Evolutionary conservation across 148 eudicot genomes (phyloP), one percentile per base, ranked within the genome.

Genomic region (Dysphania ambrosioides): DNA sequence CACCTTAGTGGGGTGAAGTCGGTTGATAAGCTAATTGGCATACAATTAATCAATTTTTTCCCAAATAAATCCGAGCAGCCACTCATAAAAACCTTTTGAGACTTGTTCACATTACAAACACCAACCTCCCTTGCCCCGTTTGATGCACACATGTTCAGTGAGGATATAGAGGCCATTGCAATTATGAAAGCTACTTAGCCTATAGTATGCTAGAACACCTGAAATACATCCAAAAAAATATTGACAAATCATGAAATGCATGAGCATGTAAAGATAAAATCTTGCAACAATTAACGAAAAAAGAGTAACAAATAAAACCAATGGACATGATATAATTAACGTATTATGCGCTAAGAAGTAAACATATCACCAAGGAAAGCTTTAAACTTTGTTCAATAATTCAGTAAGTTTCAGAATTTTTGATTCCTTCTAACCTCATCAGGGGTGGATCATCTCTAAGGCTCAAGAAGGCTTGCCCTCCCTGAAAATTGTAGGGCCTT

Each of bases 111-210:
- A 55, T 72, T 80, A 36, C 79, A 70, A 72, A 79, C 56, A 53
- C 66, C 73, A 18, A 66, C 15, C 3, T n/a, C n/a, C n/a, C n/a
- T n/a, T n/a, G 69, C 75, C 15, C 86, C 83, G 61, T 72, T 76
- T 15, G 79, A 60, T 24, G 85, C 42, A 72, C 80, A 82, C 34
- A 85, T 42, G 71, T 84, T 78, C 59, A 83, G 74, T 58, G 85
- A 78, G 29, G 83, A 80, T 30, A 88, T 67, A 0, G 86, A 35
- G 21, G 86, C 91, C 95, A 90, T 92, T 47, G 69, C 34, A 75
- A 75, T 24, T 5, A 56, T 19, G 60, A 51, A 49, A 62, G 68
- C 12, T 47, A 49, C 57, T 59, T 23, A 71, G 4, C 8, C 40
- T 59, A 26, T 55, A 53, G 30, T 32, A 27, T 38, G 32, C 72